Conservation (phyloP, 345 rosid species). For the Brassica nigra region DNA sequence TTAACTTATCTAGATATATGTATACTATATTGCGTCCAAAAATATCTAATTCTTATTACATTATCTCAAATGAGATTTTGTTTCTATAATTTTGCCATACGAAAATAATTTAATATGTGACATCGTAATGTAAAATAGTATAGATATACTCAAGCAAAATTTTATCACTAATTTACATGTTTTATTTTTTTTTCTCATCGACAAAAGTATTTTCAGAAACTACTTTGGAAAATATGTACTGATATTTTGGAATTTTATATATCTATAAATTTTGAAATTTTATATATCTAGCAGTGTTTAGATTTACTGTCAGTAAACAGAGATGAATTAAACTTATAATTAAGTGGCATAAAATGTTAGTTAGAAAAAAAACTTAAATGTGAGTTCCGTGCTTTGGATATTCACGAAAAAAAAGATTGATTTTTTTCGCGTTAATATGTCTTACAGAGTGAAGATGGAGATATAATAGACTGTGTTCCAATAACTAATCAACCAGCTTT, state of each 20-base stretch:
- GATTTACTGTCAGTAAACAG: not conserved
- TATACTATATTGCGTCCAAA: not conserved
- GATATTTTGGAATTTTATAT: too few relatives aligned
- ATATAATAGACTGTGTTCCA: not conserved
- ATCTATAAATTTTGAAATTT: not conserved
- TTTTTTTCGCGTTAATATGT: not conserved
- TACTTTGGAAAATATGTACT: too few relatives aligned
- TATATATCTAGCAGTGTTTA: not conserved
- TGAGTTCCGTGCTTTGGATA: not conserved
- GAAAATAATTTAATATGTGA: not conserved
- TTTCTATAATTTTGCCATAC: not conserved
- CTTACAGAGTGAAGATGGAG: not conserved
- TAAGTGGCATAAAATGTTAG: not conserved
- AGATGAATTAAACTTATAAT: not conserved
- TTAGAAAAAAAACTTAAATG: too few relatives aligned
- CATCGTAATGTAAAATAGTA: not conserved
- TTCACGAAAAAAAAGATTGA: not conserved
- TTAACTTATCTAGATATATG: not conserved
- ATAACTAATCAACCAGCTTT: slow-evolving; percentile 39
- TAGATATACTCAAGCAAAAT: not conserved
- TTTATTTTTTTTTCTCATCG: not conserved
- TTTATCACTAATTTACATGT: not conserved
- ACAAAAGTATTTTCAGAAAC: not conserved
- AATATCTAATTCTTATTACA: not conserved
- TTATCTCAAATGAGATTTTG: not conserved